phyloP scores from a whole-genome alignment of 495 filamentous ascomycete species.

The Mycothermus thermophilus region DNA sequence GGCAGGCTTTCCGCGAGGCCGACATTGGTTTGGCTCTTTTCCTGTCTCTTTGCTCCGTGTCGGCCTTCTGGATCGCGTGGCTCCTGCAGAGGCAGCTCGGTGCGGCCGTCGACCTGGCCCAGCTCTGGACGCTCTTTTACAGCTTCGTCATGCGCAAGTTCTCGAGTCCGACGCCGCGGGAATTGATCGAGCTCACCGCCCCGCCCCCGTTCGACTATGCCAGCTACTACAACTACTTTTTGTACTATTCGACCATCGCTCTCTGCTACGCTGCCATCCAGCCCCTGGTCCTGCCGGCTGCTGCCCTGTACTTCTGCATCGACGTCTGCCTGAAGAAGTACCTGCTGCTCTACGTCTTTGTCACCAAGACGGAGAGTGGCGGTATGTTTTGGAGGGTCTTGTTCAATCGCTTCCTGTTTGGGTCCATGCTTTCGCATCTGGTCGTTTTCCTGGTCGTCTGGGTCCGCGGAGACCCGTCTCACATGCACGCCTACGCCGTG shows the following conservation, averaged over 20 bases:
- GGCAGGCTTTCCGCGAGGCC: slow-evolving; percentile 51
- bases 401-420: slow-evolving; percentile 86
- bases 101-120: slow-evolving; percentile 76
- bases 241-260: slow-evolving; percentile 84
- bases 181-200: slow-evolving; percentile 87
- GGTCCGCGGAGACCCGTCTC: slow-evolving; percentile 37
- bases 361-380: slow-evolving; percentile 91
- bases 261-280: slow-evolving; percentile 78
- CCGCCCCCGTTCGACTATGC: slow-evolving; percentile 90
- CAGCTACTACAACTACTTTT: slow-evolving; percentile 90
- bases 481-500: slow-evolving; percentile 49
- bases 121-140: slow-evolving; percentile 65
- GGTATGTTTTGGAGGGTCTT: slow-evolving; percentile 86
- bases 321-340: slow-evolving; percentile 94
- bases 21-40: slow-evolving; percentile 49
- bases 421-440: slow-evolving; percentile 60
- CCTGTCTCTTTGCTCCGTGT: slow-evolving; percentile 57
- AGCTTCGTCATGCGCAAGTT: slow-evolving; percentile 75
- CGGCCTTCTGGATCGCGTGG: slow-evolving; percentile 89
- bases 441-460: slow-evolving; percentile 63
- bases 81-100: slow-evolving; percentile 85
- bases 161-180: slow-evolving; percentile 73
- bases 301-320: slow-evolving; percentile 76
- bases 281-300: slow-evolving; percentile 79
- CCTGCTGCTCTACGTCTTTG: slow-evolving; percentile 80